phyloP scores from a whole-genome alignment of 192 early-diverging fungal genomes.

The Mycoemilia scoparia region DNA sequence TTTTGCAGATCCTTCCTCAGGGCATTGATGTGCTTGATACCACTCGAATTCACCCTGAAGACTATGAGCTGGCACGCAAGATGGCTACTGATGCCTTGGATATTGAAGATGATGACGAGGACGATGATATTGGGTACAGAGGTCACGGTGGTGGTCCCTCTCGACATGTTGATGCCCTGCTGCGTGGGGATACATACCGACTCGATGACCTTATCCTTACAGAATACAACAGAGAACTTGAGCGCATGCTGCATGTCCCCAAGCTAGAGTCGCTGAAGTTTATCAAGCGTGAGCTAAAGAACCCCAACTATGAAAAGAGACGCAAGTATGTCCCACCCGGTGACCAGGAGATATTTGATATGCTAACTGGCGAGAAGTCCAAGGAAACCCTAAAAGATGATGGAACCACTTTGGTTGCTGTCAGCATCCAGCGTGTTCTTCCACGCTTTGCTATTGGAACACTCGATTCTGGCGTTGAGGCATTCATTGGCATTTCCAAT shows the following conservation, averaged over 20 bases:
- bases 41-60: conserved; percentile 87
- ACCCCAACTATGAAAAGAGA: conserved; percentile 61
- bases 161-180: conserved; percentile 56
- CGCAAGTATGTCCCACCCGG: conserved; percentile 34
- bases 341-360: conserved; percentile 46
- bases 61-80: conserved; percentile 88
- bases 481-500: conserved; percentile 48
- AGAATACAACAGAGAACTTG: conserved; percentile 76
- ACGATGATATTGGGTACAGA: conserved; percentile 31
- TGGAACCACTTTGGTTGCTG: conserved; percentile 45
- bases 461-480: conserved; percentile 69
- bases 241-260: conserved; percentile 47
- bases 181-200: conserved; percentile 53
- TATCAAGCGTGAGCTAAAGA: conserved; percentile 76
- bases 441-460: conserved; percentile 58
- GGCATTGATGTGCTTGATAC: conserved; percentile 75
- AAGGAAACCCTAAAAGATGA: conserved; percentile 45
- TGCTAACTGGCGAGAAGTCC: conserved; percentile 66
- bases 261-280: conserved; percentile 67
- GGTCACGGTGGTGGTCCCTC: conserved; percentile 31
- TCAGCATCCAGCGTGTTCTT: conserved; percentile 45
- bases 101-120: conserved; percentile 59
- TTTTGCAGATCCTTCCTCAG: conserved; percentile 59
- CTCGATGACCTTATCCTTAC: conserved; percentile 76
- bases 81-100: conserved; percentile 93